phyloP scores from a whole-genome alignment of 2,329 filamentous ascomycete genomes.

The Fusarium sp. region DNA sequence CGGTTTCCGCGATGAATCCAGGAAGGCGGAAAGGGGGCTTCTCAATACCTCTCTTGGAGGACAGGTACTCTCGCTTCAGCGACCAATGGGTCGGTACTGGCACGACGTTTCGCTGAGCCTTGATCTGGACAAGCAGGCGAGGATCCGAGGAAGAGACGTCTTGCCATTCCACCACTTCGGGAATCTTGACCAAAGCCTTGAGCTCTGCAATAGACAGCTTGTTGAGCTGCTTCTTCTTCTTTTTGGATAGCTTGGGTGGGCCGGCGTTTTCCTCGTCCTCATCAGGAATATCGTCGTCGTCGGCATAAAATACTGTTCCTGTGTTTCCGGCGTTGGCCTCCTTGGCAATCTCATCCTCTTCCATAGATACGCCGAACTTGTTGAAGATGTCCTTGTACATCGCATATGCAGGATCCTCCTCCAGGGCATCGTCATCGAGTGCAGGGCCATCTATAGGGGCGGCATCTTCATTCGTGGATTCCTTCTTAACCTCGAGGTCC shows the following conservation, averaged over 20 bases:
- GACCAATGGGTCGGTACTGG: slow-evolving; percentile 96
- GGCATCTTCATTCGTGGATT: slow-evolving; percentile 51
- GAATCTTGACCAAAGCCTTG: slow-evolving; percentile 90
- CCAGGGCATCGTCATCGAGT: slow-evolving; percentile 68
- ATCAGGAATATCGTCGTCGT: slow-evolving; percentile 87
- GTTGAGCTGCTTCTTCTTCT: slow-evolving; percentile 91
- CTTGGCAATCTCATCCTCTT: slow-evolving; percentile 73
- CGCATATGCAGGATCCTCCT: slow-evolving; percentile 82
- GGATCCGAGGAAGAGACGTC: slow-evolving; percentile 94
- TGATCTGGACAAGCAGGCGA: slow-evolving; percentile 90
- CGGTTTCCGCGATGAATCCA: slow-evolving; percentile 97
- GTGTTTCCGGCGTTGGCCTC: slow-evolving; percentile 79
- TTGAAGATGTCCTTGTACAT: slow-evolving; percentile 87
- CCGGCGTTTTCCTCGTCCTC: slow-evolving; percentile 79
- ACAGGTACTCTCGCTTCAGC: slow-evolving; percentile 95
- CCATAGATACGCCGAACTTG: slow-evolving; percentile 78
- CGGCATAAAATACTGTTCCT: slow-evolving; percentile 85
- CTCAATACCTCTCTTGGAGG: slow-evolving; percentile 95
- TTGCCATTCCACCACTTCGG: slow-evolving; percentile 97
- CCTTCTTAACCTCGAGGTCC: slow-evolving; percentile 60
- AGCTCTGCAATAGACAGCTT: slow-evolving; percentile 95
- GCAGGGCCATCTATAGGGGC: slow-evolving; percentile 63
- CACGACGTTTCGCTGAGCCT: slow-evolving; percentile 93
- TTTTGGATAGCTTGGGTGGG: slow-evolving; percentile 86
- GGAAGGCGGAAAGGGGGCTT: slow-evolving; percentile 93